Conservation (phyloP, 2,329 filamentous ascomycete genomes). For the Alternaria metachromatica region DNA sequence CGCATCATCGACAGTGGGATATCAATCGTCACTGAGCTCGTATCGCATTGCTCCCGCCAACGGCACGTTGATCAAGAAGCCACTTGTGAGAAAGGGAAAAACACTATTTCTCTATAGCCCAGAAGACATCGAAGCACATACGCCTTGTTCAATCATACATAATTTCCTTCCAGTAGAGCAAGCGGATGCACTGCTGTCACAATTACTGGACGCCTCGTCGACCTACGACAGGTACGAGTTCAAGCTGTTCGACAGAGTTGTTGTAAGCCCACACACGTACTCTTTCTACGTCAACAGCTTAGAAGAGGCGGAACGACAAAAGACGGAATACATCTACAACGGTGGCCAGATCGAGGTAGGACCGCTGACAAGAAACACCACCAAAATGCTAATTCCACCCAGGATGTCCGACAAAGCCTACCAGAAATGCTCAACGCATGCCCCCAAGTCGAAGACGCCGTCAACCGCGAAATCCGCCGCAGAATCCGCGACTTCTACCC, state of each 20-base stretch:
- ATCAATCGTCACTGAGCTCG: conserved; percentile 53
- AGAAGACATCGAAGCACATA: conserved; percentile 79
- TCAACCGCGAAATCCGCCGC: conserved; percentile 77
- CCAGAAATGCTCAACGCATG: conserved; percentile 76
- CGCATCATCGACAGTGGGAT: conserved; percentile 38
- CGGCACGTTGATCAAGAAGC: conserved; percentile 36
- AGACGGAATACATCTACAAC: conserved; percentile 85
- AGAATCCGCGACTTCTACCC: conserved; percentile 75
- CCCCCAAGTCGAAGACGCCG: conserved; percentile 71
- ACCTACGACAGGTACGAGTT: conserved; percentile 77
- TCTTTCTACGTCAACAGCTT: conserved; percentile 81
- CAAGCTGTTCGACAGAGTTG: conserved; percentile 86
- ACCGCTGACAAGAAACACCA: neutral
- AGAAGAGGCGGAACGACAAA: conserved; percentile 72
- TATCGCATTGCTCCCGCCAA: conserved; percentile 26
- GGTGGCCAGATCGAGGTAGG: conserved; percentile 71
- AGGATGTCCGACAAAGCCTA: conserved; percentile 76
- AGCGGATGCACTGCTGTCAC: conserved; percentile 75
- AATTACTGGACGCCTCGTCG: conserved; percentile 76
- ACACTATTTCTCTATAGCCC: conserved; percentile 86
- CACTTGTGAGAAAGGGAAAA: conserved; percentile 75
- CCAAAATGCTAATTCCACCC: neutral
- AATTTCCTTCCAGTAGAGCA: conserved; percentile 79
- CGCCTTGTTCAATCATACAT: conserved; percentile 90
- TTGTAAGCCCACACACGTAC: conserved; percentile 82